Conservation (phyloP, 2,329 filamentous ascomycete species). For the Sporothrix dimorphospora region DNA sequence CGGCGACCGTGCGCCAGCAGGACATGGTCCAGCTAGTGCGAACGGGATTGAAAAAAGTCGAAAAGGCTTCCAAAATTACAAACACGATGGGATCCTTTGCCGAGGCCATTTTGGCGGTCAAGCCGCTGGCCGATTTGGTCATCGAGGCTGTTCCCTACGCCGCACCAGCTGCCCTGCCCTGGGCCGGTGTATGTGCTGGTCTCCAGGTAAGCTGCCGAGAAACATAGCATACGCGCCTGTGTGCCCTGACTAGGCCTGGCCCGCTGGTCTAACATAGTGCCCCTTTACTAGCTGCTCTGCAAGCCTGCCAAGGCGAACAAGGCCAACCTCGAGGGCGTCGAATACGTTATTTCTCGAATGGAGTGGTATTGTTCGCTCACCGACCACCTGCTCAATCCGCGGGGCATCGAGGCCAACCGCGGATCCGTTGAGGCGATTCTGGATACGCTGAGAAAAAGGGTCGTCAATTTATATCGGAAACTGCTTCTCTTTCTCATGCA, state of each 20-base stretch:
- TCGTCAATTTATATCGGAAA: constrained; percentile 45
- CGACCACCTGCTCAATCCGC: constrained; percentile 37
- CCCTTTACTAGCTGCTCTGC: constrained; percentile 38
- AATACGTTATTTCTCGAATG: constrained; percentile 44
- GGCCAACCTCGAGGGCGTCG: constrained; percentile 42
- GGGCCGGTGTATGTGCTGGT: constrained; percentile 43
- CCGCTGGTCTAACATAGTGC: neutral
- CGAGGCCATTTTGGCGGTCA: constrained; percentile 36
- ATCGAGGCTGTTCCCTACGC: constrained; percentile 39
- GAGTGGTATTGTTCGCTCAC: constrained; percentile 45
- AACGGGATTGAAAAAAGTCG: constrained; percentile 38
- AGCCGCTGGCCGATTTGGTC: constrained; percentile 37
- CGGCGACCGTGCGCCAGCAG: neutral
- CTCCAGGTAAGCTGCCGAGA: constrained; percentile 39
- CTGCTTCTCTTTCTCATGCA: constrained; percentile 48
- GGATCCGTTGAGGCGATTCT: constrained; percentile 29
- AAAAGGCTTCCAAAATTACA: constrained; percentile 37
- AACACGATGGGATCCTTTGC: constrained; percentile 36
- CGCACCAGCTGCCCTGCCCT: constrained; percentile 42
- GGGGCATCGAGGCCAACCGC: neutral
- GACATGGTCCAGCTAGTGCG: constrained; percentile 41
- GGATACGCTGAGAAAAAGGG: constrained; percentile 34
- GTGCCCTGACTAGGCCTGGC: neutral
- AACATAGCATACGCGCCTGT: neutral
- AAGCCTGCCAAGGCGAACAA: constrained; percentile 38